Percentiles rank a stretch among this genome's conserved stretches.
phyloP scores from a whole-genome alignment of 140 eudicot genomes.

The Anethum foeniculum region DNA sequence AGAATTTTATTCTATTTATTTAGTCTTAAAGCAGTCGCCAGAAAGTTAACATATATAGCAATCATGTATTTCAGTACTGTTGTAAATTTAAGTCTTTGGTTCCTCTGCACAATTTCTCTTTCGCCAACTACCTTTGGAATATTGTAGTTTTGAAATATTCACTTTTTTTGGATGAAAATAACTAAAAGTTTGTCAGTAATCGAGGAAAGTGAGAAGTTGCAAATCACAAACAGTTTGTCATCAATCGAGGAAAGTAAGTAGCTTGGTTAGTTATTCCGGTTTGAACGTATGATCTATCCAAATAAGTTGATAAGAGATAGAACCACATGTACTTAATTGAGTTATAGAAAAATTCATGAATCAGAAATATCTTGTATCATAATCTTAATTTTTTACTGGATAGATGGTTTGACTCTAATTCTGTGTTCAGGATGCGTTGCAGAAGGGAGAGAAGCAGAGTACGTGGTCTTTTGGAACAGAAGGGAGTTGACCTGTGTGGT shows the following conservation, averaged over 20 bases:
- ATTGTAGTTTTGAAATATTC: too few species aligned
- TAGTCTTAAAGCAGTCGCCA: neutral
- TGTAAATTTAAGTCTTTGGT: neutral
- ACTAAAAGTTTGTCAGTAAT: too few species aligned
- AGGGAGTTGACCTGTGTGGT: neutral
- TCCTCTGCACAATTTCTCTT: neutral
- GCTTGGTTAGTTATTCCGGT: too few species aligned
- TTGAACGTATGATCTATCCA: neutral
- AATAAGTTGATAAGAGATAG: neutral
- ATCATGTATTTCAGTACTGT: neutral
- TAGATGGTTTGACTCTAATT: neutral
- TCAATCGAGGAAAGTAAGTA: neutral
- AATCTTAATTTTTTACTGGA: too few species aligned
- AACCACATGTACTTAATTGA: neutral
- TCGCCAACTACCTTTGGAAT: neutral
- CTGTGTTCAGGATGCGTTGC: neutral
- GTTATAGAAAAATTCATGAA: too few species aligned
- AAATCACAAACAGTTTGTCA: neutral
- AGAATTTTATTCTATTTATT: neutral
- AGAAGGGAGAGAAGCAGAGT: neutral
- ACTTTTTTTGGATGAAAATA: neutral
- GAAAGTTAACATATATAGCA: neutral
- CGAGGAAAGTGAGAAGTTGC: neutral
- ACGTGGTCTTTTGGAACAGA: neutral
- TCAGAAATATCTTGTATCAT: neutral